Percentiles rank a stretch among this genome's conserved stretches.
Evolutionary conservation across 768 basidiomycete species (phyloP).

Genomic region (Mrakia hoshinonis): DNA sequence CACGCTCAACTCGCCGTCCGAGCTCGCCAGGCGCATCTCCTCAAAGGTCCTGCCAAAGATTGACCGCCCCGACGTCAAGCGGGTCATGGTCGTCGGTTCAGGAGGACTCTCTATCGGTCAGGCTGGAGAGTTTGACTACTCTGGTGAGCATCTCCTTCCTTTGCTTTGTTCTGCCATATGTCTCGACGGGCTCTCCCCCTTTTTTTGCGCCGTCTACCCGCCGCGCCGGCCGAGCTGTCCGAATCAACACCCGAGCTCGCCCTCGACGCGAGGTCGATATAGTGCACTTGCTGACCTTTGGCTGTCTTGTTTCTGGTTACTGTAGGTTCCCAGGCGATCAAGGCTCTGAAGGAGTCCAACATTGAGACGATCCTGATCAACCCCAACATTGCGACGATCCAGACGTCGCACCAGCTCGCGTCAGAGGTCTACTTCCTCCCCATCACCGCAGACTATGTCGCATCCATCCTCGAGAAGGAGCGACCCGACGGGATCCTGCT

Average conservation of each 20-base stretch:
- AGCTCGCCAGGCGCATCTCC: constrained; percentile 83
- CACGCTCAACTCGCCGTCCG: constrained; percentile 78
- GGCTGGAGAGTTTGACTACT: constrained; percentile 99
- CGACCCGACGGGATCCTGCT: constrained; percentile 93
- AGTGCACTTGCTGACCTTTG: not conserved
- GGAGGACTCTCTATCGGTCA: constrained; percentile 96
- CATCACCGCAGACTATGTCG: constrained; percentile 92
- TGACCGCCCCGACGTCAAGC: constrained; percentile 80
- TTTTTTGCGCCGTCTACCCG: not conserved
- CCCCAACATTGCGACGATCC: constrained; percentile 98
- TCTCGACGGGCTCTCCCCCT: not conserved
- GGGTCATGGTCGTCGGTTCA: constrained; percentile 90
- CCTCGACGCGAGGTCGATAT: not conserved
- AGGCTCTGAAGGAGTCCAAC: constrained; percentile 91
- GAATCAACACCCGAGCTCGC: not conserved
- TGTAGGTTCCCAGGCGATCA: constrained; percentile 90
- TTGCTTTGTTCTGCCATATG: not conserved
- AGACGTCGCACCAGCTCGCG: constrained; percentile 94
- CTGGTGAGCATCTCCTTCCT: constrained; percentile 46
- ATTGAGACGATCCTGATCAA: constrained; percentile 92
- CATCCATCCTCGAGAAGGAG: constrained; percentile 97
- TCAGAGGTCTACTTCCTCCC: constrained; percentile 96
- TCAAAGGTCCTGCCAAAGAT: constrained; percentile 89
- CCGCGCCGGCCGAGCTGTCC: too few relatives aligned
- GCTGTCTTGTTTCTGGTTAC: not conserved